Percentiles rank a stretch among this genome's conserved stretches.
Conservation (phyloP, 106 monocot species). For the Allium fistulosum region DNA sequence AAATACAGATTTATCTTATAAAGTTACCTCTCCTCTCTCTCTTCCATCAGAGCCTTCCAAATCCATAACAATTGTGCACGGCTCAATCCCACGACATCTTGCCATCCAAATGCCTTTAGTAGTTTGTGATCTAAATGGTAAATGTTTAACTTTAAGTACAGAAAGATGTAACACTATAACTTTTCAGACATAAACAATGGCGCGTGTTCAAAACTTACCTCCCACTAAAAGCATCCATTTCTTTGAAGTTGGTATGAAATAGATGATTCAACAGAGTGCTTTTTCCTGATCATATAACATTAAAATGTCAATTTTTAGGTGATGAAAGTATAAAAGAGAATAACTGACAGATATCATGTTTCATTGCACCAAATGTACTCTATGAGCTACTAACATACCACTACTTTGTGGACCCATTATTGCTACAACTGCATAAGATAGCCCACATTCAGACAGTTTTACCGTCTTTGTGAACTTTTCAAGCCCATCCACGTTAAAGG, state of each 20-base stretch:
- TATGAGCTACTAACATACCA: slow-evolving; percentile 4
- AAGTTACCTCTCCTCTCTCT: slow-evolving; percentile 84
- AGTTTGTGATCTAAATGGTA: slow-evolving; percentile 65
- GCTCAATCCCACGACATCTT: slow-evolving; percentile 61
- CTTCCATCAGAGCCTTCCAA: slow-evolving; percentile 97
- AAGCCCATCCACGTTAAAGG: slow-evolving; percentile 24
- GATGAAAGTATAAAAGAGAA: too few relatives aligned
- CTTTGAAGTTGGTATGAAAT: slow-evolving; percentile 80
- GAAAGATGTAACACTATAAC: neutral
- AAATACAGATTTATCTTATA: neutral
- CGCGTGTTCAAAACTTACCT: slow-evolving; percentile 37
- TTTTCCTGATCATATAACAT: slow-evolving; percentile 44
- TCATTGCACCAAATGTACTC: too few relatives aligned
- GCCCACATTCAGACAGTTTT: slow-evolving; percentile 24
- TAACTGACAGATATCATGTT: too few relatives aligned
- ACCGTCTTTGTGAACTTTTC: slow-evolving; percentile 27
- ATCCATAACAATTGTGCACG: slow-evolving; percentile 94
- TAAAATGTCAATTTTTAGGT: too few relatives aligned
- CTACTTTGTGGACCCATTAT: slow-evolving; percentile 56
- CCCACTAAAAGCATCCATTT: slow-evolving; percentile 91
- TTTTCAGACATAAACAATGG: neutral
- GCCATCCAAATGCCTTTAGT: slow-evolving; percentile 97
- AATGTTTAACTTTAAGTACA: neutral
- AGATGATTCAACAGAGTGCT: slow-evolving; percentile 97
- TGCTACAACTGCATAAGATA: slow-evolving; percentile 41